phyloP scores from a whole-genome alignment of 2,329 filamentous ascomycete species.

The Epichloe sp. region DNA sequence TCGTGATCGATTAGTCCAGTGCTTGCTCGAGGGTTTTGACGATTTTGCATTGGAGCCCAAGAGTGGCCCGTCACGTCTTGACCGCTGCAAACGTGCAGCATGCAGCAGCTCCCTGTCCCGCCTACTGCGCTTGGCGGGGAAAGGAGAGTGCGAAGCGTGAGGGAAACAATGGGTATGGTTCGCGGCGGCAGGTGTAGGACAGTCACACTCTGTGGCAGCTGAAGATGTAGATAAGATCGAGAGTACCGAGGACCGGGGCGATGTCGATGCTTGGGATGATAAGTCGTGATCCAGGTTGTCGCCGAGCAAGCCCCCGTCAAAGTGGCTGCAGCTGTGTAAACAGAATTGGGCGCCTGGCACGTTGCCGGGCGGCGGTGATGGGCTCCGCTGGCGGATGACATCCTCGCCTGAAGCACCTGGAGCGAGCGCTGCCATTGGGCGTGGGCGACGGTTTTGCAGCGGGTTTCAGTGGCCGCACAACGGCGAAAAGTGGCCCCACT shows the following conservation, averaged over 20 bases:
- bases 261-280: conserved; percentile 12
- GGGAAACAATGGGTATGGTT: conserved; percentile 12
- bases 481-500: background rate
- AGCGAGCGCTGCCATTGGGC: conserved; percentile 7
- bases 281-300: conserved; percentile 13
- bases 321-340: conserved; percentile 23
- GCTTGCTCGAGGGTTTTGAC: conserved; percentile 3
- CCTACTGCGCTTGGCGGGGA: conserved; percentile 11
- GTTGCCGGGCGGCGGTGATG: conserved; percentile 24
- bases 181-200: conserved; percentile 5
- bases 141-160: background rate
- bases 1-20: conserved; percentile 22
- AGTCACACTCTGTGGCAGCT: background rate
- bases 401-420: conserved; percentile 1
- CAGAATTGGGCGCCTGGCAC: conserved; percentile 25
- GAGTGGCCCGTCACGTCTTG: conserved; percentile 23
- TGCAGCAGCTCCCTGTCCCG: conserved; percentile 37
- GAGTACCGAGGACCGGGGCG: background rate
- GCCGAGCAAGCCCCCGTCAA: conserved; percentile 12
- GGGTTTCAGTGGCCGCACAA: conserved; percentile 1
- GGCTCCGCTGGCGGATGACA: conserved; percentile 10
- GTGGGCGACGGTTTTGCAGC: background rate
- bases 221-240: background rate
- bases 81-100: conserved; percentile 34
- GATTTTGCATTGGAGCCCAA: conserved; percentile 6